Base-by-base conservation (phyloP, 306 rosid species). In the Prunus salicina region DNA sequence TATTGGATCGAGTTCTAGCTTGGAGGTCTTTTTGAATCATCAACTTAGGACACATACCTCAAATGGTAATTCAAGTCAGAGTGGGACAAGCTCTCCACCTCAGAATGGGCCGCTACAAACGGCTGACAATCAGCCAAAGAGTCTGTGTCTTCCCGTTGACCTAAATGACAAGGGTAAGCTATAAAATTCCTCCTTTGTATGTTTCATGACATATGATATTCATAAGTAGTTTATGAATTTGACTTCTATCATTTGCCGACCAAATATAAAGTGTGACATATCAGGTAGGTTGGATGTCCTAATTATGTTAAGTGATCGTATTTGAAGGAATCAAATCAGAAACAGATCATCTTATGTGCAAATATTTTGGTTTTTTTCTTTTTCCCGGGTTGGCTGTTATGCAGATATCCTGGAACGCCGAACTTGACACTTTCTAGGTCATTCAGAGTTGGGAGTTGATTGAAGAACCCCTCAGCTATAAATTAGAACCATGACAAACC, bases 91-190 rank as follows among this genome's bases (percentile, higher is more conserved):
- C 80, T 91, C 99, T 79, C 95, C 95, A 11, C 89, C 97, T 52
- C 97, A 89, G 83, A 85, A 90, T 68, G 93, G 86, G 52, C 70
- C 79, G 55, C 82, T 89, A 52, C 91, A 80, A 74, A 73, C 91
- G 72, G 80, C 86, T 75, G 90, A 86, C 72, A 85, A 91, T 81
- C 98, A 86, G 85, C 84, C 81, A 38, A 90, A 82, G 78, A 78
- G 80, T 82, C 57, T 82, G 27, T 66, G 80, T 79, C 89, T 89
- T 76, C 92, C 93, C 67, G 88, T 91, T 82, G 97, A 92, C 88
- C 96, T 96, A 81, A 91, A 96, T 69, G 91, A 92, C 82, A 87
- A 91, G 71, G 91, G 99, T 93, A 56, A 78, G 88, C 82, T 53
- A 24, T 68, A 52, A 24, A 71, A 43, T 27, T 76, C 64, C 20